Base-by-base conservation (phyloP, 331 rosid species). In the Erythrophleum ivorense region DNA sequence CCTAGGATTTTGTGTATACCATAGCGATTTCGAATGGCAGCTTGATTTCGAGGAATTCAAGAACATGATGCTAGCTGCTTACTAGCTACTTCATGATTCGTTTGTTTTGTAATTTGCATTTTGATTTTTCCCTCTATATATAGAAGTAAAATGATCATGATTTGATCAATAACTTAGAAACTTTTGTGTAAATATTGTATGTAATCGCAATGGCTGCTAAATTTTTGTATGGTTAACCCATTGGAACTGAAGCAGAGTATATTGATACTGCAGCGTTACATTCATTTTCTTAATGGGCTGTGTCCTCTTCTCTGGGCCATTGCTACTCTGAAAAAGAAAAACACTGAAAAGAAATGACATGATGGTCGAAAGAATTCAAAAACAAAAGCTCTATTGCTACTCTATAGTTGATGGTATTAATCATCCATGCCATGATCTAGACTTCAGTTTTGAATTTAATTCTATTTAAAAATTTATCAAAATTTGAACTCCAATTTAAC, bases 11-110 rank as follows among this genome's bases (percentile, higher is more conserved):
- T 78, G 13, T 4, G 89, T 76, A 3, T 85, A 77, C 21, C 94
- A 88, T 70, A 59, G 88, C 60, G 83, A 88, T 68, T 82, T 73
- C 63, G 94, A 88, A 41, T 91, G 95, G 1, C 81, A 15, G 55
- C 94, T 91, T 72, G 94, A 92, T 86, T 92, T 88, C 65, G 65
- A 89, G 82, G 95, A 92, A 50, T 91, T 92, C 77, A 88, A 91
- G 88, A 83, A 69, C 83, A 92, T 92, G 91, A 87, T 92, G 90
- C 21, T 79, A 15, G 68, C 68, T 16, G 68, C 68, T 24, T 31
- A 21, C 89, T 52, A 16, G 71, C 86, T 19, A 82, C 78, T 78
- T 76, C 86, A 14, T 85, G 81, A 83, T 80, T 7, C 57, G 38
- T 2, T 1, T 45, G 9, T 71, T 69, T 78, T 83, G 52, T 78